These are phyloP conservation scores for Dothideomycetes sp. DNA, from an alignment of 2,329 filamentous ascomycete species.

Conservation along the genomic window DNA sequence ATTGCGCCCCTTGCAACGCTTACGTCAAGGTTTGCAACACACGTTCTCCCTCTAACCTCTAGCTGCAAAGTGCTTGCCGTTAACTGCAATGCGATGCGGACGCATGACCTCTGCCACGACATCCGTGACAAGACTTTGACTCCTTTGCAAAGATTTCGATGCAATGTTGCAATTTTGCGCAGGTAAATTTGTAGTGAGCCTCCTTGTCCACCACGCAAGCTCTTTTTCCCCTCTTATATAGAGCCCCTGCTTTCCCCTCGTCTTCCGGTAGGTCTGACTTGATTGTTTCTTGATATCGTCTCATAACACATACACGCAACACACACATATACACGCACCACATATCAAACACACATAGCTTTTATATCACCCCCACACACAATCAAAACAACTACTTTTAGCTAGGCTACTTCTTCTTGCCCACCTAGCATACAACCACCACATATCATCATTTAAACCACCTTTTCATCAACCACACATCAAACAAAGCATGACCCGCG, in stretches of 20 bases:
- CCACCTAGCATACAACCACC: too few species aligned
- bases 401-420: too few species aligned
- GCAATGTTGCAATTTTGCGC: background rate
- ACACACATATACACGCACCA: constrained; percentile 8
- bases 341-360: constrained; percentile 6
- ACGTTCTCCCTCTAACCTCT: background rate
- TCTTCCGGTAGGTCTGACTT: background rate
- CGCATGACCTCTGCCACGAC: background rate
- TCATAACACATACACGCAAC: constrained; percentile 7
- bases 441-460: background rate
- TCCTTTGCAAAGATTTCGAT: background rate
- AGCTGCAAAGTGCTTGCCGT: background rate
- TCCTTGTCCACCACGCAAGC: too few species aligned
- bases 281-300: background rate
- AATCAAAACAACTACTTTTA: too few species aligned
- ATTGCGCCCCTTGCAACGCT: background rate
- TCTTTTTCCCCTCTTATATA: too few species aligned
- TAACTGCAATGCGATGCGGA: background rate
- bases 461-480: background rate
- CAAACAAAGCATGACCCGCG: constrained; percentile 11
- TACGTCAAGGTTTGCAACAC: background rate
- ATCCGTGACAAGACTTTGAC: background rate
- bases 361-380: too few species aligned
- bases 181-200: too few species aligned
- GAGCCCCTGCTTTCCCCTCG: background rate